Percentiles rank a stretch among this genome's conserved stretches.
Evolutionary conservation across 179 eudicot genomes (phyloP).

Genomic region (Monotropa hypopitys): DNA sequence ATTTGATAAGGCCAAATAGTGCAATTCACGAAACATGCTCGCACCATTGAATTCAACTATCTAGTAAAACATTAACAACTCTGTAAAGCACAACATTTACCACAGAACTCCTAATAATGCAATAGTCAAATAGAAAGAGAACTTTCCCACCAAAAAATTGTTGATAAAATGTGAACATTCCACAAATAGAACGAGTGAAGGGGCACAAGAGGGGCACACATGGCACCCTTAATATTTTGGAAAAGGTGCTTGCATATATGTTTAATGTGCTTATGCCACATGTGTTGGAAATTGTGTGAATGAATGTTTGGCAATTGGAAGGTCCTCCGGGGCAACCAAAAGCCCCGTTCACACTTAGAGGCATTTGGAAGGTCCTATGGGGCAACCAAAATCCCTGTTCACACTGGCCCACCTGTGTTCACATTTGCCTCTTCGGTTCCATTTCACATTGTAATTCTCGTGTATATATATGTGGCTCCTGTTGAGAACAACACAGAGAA

Average conservation of each 20-base stretch:
- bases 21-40: neutral
- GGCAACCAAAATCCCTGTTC: too few species aligned
- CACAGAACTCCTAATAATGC: neutral
- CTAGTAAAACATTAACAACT: neutral
- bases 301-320: too few species aligned
- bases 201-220: neutral
- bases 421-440: too few species aligned
- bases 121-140: neutral
- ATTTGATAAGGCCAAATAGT: neutral
- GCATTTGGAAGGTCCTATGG: too few species aligned
- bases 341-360: too few species aligned
- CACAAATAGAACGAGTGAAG: neutral
- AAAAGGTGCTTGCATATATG: neutral
- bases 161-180: neutral
- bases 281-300: too few species aligned
- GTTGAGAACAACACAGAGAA: too few species aligned
- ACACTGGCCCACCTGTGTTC: too few species aligned
- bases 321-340: too few species aligned
- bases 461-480: too few species aligned
- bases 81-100: neutral
- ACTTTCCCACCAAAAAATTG: neutral
- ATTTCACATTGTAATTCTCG: too few species aligned
- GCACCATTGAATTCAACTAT: conserved; percentile 1
- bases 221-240: neutral
- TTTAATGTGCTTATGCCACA: neutral